Evolutionary conservation across 352 stramenopile genomes (phyloP), one percentile per base, ranked within the genome.

Genomic region (Globisporangium camurandrum): DNA sequence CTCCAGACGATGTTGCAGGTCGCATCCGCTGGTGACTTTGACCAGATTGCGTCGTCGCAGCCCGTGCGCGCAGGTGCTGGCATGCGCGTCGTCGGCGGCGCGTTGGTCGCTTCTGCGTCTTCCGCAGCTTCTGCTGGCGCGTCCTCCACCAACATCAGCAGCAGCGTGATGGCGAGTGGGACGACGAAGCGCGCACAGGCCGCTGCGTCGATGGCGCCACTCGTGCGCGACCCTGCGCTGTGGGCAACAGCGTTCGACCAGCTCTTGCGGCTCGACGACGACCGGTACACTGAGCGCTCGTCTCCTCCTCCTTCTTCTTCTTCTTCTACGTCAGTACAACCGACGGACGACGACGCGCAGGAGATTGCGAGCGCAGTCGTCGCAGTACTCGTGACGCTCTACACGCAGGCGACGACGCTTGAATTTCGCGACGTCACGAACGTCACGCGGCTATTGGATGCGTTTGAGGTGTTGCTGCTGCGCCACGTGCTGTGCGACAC

Each of bases 71-170:
- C 73, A 17, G 83, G 80, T 4, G 77, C 88, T 7, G 88, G 88
- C 2, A 97, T 97, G 88, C 83, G 88, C 5, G 81, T 97, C 6
- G 86, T 97, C 8, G 84, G 91, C 27, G 88, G 88, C 10, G 81
- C 89, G 8, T 52, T 95, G 7, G 73, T 87, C 17, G 66, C 78
- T 2, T 16, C 14, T n/a, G 39, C 22, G 12, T n/a, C n/a, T n/a
- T n/a, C n/a, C n/a, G n/a, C n/a, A n/a, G n/a, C n/a, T n/a, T n/a
- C n/a, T n/a, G n/a, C n/a, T n/a, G n/a, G n/a, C n/a, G n/a, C n/a
- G n/a, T n/a, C n/a, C n/a, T n/a, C n/a, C n/a, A n/a, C n/a, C n/a
- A n/a, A n/a, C n/a, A n/a, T n/a, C n/a, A n/a, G n/a, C n/a, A n/a
- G n/a, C n/a, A n/a, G n/a, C n/a, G 19, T 48, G 27, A 7, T 40